Evolutionary conservation across 768 basidiomycete genomes (phyloP), one percentile per base, ranked within the genome.

Genomic region (Kwoniella europaea): DNA sequence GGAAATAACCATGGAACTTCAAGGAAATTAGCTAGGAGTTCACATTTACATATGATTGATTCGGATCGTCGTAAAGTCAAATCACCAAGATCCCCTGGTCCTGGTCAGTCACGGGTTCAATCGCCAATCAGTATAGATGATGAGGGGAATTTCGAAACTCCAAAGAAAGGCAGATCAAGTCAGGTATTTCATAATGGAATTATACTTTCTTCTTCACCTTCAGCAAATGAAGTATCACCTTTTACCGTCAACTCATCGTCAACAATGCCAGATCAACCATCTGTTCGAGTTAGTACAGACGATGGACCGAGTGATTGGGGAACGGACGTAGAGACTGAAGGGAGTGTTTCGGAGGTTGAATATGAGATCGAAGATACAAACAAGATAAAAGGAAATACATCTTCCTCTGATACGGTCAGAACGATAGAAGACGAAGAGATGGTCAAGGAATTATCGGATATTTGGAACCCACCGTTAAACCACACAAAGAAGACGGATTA

Each of bases 21-120:
- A 10, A 68, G 60, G 44, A 65, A 68, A 61, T 52, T 81, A 10
- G 80, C 79, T 9, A 65, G 76, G n/a, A 76, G 72, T 56, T 76
- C 80, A 3, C 82, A 83, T 74, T 67, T 83, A 44, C 82, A 83
- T 62, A 78, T 79, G 2, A 65, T 82, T n/a, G 78, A 79, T 56
- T 68, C 67, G 3, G 70, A 74, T 52, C 41, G 15, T 58, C 24
- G 24, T 7, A 27, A 44, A 44, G 9, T 10, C 27, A 59, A 59
- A 59, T 43, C 59, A 16, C n/a, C 35, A 46, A 42, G 5, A n/a
- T 27, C 59, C 2, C 16, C 22, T 42, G 12, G 24, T 12, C 54
- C 54, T 20, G 35, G 35, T 35, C 59, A 22, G 43, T 61, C 12
- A 7, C 20, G 1, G 27, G 12, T 58, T 29, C 22, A 10, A 35